Evolutionary conservation across 148 eudicot genomes (phyloP).

Genomic region (Rhododendron williamsianum): DNA sequence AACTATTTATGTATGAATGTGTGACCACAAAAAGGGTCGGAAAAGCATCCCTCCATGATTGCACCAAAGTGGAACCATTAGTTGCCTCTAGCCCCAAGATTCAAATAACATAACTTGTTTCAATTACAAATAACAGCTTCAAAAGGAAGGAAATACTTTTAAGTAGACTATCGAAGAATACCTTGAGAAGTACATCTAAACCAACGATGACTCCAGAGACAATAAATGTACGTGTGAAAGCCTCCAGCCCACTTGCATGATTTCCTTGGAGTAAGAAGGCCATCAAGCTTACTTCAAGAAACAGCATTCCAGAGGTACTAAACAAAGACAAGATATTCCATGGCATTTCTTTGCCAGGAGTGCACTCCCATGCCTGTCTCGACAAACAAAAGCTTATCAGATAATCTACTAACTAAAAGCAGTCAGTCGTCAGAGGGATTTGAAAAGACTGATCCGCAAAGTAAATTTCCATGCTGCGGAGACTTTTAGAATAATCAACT

Average conservation of each 20-base stretch:
- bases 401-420: not conserved
- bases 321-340: constrained; percentile 75
- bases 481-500: not conserved
- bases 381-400: not conserved
- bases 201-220: constrained; percentile 69
- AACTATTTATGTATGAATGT: not conserved
- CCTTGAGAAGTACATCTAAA: constrained; percentile 71
- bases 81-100: not conserved
- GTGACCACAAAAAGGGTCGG: not conserved
- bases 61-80: not conserved
- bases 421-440: not conserved
- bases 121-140: not conserved
- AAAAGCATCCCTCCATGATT: not conserved
- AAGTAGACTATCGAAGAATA: constrained; percentile 12
- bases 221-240: constrained; percentile 67
- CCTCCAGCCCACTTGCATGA: constrained; percentile 63
- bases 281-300: constrained; percentile 87
- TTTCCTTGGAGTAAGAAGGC: constrained; percentile 88
- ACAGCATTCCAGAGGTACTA: constrained; percentile 68
- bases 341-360: constrained; percentile 52
- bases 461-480: not conserved
- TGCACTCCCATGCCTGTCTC: constrained; percentile 72
- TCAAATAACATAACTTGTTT: not conserved
- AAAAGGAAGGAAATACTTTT: not conserved
- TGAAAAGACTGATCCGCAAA: not conserved